A percentile compares a stretch with the other conserved stretches of the same genome.
These are phyloP conservation scores for Penicillium olsonii DNA, from an alignment of 2,329 filamentous ascomycete genomes.

Conservation along the genomic window DNA sequence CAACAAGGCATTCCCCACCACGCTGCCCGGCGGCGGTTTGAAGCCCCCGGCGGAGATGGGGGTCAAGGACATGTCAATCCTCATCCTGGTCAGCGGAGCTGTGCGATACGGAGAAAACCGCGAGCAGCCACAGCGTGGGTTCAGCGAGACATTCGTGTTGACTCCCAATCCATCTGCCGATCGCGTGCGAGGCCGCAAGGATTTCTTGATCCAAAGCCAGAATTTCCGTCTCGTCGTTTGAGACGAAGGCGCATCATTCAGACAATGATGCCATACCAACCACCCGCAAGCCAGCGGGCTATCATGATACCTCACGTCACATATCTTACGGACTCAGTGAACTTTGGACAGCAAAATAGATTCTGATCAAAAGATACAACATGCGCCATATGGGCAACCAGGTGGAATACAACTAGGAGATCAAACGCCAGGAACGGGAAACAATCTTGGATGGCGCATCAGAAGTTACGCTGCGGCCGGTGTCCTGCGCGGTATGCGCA, in stretches of 20 bases:
- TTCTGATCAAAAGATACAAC: background rate
- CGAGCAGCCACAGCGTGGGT: slow-evolving; percentile 66
- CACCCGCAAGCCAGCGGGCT: background rate
- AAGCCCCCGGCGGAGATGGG: slow-evolving; percentile 44
- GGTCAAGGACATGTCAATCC: slow-evolving; percentile 65
- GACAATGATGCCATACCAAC: background rate
- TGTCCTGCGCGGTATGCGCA: slow-evolving; percentile 50
- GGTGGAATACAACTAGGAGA: background rate
- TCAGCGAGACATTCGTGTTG: slow-evolving; percentile 78
- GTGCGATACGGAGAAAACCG: slow-evolving; percentile 66
- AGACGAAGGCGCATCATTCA: slow-evolving; percentile 10
- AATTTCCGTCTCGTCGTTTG: slow-evolving; percentile 63
- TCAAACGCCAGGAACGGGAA: background rate
- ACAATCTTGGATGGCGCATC: background rate
- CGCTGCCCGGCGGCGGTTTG: slow-evolving; percentile 40
- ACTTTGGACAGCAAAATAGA: background rate
- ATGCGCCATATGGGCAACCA: background rate
- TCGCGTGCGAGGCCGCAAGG: slow-evolving; percentile 55
- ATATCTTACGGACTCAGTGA: background rate
- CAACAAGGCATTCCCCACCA: slow-evolving; percentile 68
- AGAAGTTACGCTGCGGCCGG: slow-evolving; percentile 6
- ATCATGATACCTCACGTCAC: background rate
- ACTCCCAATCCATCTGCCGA: slow-evolving; percentile 66
- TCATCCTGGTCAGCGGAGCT: slow-evolving; percentile 72
- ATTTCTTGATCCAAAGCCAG: slow-evolving; percentile 71